phyloP scores from a whole-genome alignment of 768 basidiomycete genomes.

The Amanita pseudoporphyria region DNA sequence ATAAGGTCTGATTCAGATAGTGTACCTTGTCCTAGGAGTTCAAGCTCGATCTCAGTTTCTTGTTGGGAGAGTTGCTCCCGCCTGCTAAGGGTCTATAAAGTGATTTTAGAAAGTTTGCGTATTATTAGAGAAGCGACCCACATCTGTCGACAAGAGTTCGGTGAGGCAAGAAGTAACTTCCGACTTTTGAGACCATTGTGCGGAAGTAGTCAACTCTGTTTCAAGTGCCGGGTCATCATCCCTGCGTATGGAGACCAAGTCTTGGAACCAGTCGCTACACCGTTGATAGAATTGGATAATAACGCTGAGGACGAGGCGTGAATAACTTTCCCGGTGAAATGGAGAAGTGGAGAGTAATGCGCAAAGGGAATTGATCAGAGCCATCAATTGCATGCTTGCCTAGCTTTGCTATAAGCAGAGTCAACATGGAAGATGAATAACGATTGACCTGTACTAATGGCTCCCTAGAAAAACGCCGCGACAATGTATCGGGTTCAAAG shows the following conservation, averaged over 20 bases:
- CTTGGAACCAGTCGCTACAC: constrained; percentile 82
- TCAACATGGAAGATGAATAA: not conserved
- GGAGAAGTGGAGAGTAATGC: constrained; percentile 86
- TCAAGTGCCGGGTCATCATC: constrained; percentile 27
- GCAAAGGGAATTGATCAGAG: constrained; percentile 85
- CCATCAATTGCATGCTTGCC: constrained; percentile 80
- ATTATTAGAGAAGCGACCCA: constrained; percentile 22
- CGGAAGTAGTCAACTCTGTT: constrained; percentile 44
- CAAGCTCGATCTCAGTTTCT: constrained; percentile 73
- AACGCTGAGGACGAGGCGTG: constrained; percentile 85
- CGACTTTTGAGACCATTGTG: constrained; percentile 78
- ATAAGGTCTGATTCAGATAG: constrained; percentile 62
- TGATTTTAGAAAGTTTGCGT: not conserved
- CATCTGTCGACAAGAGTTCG: constrained; percentile 48
- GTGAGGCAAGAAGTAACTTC: constrained; percentile 70
- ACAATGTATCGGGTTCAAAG: constrained; percentile 74
- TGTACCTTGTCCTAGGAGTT: constrained; percentile 43
- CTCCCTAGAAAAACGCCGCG: constrained; percentile 49
- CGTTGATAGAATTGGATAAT: constrained; percentile 95
- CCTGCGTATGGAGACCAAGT: constrained; percentile 40
- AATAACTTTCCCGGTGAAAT: constrained; percentile 92
- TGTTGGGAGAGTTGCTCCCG: constrained; percentile 55
- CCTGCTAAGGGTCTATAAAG: constrained; percentile 14
- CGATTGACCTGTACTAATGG: constrained; percentile 70
- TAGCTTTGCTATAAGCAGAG: constrained; percentile 18